A percentile compares a stretch with the other conserved stretches of the same genome.
phyloP scores from a whole-genome alignment of 305 asterid genomes.

The Fraxinus platypoda region DNA sequence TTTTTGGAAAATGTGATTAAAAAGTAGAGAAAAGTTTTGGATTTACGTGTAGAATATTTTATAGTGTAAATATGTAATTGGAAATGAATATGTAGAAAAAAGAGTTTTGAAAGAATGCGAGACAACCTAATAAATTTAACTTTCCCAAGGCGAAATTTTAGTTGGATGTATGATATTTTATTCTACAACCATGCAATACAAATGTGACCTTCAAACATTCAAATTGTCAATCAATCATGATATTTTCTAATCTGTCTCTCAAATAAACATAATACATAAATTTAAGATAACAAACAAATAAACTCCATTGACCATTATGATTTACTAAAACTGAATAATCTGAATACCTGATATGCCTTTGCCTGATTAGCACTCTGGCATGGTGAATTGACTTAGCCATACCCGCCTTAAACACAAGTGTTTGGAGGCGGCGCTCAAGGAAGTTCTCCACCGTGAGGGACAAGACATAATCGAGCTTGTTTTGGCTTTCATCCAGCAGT shows the following conservation, averaged over 20 bases:
- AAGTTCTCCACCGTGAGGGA: slow-evolving; percentile 51
- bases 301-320: not conserved
- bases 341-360: slow-evolving; percentile 48
- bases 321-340: not conserved
- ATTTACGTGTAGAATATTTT: too few species aligned
- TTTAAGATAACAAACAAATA: not conserved
- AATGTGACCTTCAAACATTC: not conserved
- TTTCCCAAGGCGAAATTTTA: not conserved
- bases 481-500: slow-evolving; percentile 45
- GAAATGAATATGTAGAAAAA: too few species aligned
- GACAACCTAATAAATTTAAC: not conserved
- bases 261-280: not conserved
- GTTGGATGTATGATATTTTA: not conserved
- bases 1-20: too few species aligned
- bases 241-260: not conserved
- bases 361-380: slow-evolving; percentile 48
- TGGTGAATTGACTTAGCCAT: slow-evolving; percentile 57
- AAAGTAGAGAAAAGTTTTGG: too few species aligned
- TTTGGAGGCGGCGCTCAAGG: slow-evolving; percentile 54
- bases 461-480: slow-evolving; percentile 56
- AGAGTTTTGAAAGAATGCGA: too few species aligned
- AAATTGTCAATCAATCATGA: not conserved
- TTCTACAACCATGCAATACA: not conserved
- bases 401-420: slow-evolving; percentile 49
- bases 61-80: too few species aligned